Evolutionary conservation across 1,139 yeast species (phyloP).

Genomic region (Kurtzmaniella quercitrusa): DNA sequence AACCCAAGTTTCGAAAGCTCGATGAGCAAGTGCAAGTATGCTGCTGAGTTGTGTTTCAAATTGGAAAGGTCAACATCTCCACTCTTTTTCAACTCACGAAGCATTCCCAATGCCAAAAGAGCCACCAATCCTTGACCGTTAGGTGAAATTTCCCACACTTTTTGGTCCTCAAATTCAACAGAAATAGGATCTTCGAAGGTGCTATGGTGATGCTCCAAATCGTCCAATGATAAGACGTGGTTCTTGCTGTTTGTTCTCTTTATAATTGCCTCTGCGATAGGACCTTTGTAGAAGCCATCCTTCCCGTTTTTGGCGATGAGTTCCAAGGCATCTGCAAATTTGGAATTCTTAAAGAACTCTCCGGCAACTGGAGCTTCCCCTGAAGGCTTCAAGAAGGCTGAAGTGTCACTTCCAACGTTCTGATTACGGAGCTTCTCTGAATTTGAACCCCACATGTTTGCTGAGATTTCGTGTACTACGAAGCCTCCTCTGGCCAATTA

Average conservation of each 20-base stretch:
- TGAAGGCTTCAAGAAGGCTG: conserved; percentile 30
- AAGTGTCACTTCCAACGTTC: conserved; percentile 24
- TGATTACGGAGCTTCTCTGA: conserved; percentile 33
- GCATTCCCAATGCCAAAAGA: conserved; percentile 60
- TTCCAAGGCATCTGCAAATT: conserved; percentile 51
- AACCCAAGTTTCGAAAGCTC: conserved; percentile 73
- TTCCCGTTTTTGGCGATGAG: conserved; percentile 55
- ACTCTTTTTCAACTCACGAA: conserved; percentile 48
- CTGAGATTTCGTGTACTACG: conserved; percentile 58
- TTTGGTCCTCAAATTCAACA: conserved; percentile 39
- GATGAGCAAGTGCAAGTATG: conserved; percentile 63
- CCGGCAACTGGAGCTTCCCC: conserved; percentile 53
- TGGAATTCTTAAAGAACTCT: conserved; percentile 50
- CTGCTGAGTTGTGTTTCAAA: conserved; percentile 63
- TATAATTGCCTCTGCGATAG: conserved; percentile 63
- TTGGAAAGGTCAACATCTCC: conserved; percentile 42
- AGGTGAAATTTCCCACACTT: conserved; percentile 76
- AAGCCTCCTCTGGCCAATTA: conserved; percentile 64
- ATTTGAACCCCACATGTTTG: conserved; percentile 47
- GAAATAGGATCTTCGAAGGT: conserved; percentile 60
- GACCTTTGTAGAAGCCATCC: conserved; percentile 65
- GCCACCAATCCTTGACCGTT: conserved; percentile 81
- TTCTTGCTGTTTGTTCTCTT: conserved; percentile 46
- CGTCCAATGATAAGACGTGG: conserved; percentile 54
- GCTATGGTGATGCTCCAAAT: conserved; percentile 53